Conservation (phyloP, 768 basidiomycete species). For the Boletus huronensis region DNA sequence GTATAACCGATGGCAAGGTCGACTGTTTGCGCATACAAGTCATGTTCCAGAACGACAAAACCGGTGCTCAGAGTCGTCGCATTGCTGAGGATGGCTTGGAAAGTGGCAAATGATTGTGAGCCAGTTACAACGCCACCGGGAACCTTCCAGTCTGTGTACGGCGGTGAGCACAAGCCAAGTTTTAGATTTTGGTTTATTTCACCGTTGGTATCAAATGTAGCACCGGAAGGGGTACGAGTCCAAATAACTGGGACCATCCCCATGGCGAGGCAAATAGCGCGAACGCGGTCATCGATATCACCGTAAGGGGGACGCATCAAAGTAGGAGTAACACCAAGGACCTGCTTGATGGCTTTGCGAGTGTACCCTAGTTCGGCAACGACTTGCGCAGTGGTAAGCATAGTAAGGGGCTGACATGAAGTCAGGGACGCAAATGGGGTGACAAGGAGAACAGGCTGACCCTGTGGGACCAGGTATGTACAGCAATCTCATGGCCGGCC, state of each 20-base stretch:
- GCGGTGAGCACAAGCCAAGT: slow-evolving; percentile 7
- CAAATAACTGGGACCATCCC: slow-evolving; percentile 89
- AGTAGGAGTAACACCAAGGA: slow-evolving; percentile 73
- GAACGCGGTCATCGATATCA: slow-evolving; percentile 91
- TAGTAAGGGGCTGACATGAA: slow-evolving; percentile 51
- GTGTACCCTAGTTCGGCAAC: slow-evolving; percentile 96
- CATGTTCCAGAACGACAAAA: slow-evolving; percentile 89
- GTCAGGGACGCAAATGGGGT: slow-evolving; percentile 11
- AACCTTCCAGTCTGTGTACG: slow-evolving; percentile 74
- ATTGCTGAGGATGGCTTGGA: slow-evolving; percentile 70
- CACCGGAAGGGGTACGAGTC: slow-evolving; percentile 59
- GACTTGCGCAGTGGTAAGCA: slow-evolving; percentile 74
- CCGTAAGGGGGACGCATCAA: slow-evolving; percentile 81
- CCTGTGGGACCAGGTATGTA: slow-evolving; percentile 90
- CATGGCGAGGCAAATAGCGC: slow-evolving; percentile 88
- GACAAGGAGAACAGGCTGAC: slow-evolving; percentile 31
- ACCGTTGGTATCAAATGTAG: slow-evolving; percentile 74
- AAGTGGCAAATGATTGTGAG: slow-evolving; percentile 60
- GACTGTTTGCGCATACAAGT: slow-evolving; percentile 80
- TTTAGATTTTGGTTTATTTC: slow-evolving; percentile 3
- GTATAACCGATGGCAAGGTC: slow-evolving; percentile 89
- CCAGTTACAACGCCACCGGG: slow-evolving; percentile 70
- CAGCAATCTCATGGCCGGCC: slow-evolving; percentile 74
- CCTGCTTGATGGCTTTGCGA: slow-evolving; percentile 73
- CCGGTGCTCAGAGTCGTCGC: slow-evolving; percentile 60